Base-by-base conservation (phyloP, 140 eudicot species). In the Stevia rebaudiana region DNA sequence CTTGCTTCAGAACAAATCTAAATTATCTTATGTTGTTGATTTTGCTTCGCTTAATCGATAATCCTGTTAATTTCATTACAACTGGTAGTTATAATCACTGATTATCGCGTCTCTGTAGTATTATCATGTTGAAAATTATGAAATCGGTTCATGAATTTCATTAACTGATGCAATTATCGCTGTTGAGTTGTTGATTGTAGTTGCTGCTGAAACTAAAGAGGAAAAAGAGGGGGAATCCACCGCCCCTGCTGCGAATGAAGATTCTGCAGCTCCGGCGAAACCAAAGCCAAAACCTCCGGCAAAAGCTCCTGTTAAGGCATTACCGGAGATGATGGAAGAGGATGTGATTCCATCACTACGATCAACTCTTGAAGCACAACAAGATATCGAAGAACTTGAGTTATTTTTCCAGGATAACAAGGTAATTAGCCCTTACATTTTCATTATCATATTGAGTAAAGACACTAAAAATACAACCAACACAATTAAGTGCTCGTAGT, bases 251-350 rank as follows among this genome's bases (percentile, higher is more conserved):
- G 79, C 76, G 17, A 67, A 71, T 25, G 69, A 37, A 63, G 72
- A 51, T 19, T 17, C 48, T 61, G 73, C 75, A 18, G 68, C 77
- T 50, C 77, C 90, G 0, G 78, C 81, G 3, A 74, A 68, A 53
- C 68, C 79, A 13, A 83, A 83, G 83, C 61, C 54, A 19, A 48
- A 49, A 50, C 74, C 87, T 21, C 72, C 89, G 15, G 86, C 89
- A n/a, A 90, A 90, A 69, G 94, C 90, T 15, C 79, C 94, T 1
- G 84, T 16, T 5, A 90, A 90, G 78, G 36, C 87, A 48, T 78
- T 90, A 51, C 94, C 94, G 54, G 77, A 81, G 89, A 61, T 86
- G 84, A 90, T 90, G 85, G 83, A 77, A 54, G 97, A 86, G 73
- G 97, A 90, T 63, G 85, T 90, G 8, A 90, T 90, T 64, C 97